These are phyloP conservation scores for Kodamaea nitidulidarum DNA, from an alignment of 805 yeast species.

Conservation along the genomic window DNA sequence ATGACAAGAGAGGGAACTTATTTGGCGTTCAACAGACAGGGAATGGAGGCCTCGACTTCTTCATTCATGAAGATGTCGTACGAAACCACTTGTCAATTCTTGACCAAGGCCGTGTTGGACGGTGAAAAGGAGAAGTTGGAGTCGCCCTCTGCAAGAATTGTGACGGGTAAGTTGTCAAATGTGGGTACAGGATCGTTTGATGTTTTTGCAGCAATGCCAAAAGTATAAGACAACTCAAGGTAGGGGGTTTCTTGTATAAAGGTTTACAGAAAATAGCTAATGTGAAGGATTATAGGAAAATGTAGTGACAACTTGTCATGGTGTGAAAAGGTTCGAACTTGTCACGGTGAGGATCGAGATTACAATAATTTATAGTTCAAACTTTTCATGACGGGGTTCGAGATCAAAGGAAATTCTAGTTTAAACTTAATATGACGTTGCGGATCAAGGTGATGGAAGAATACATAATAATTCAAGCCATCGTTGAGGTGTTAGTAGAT, in stretches of 20 bases:
- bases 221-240: constrained; percentile 3
- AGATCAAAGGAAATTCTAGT: too few species aligned
- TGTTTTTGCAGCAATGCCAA: constrained; percentile 52
- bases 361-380: too few species aligned
- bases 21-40: constrained; percentile 95
- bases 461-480: too few species aligned
- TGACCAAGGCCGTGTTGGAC: constrained; percentile 92
- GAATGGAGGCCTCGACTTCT: constrained; percentile 92
- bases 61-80: constrained; percentile 98
- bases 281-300: too few species aligned
- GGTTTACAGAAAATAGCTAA: background rate
- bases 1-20: constrained; percentile 99
- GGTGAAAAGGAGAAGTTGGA: constrained; percentile 85
- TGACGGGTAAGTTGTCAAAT: constrained; percentile 81
- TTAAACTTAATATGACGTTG: too few species aligned
- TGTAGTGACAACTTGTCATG: too few species aligned
- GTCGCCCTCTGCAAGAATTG: constrained; percentile 91
- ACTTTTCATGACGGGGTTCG: too few species aligned
- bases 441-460: too few species aligned
- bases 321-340: too few species aligned
- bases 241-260: background rate
- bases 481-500: too few species aligned
- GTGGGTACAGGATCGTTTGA: constrained; percentile 98
- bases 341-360: too few species aligned
- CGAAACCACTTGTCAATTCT: constrained; percentile 96